phyloP scores from a whole-genome alignment of 345 rosid genomes.

The Anacardium occidentale region DNA sequence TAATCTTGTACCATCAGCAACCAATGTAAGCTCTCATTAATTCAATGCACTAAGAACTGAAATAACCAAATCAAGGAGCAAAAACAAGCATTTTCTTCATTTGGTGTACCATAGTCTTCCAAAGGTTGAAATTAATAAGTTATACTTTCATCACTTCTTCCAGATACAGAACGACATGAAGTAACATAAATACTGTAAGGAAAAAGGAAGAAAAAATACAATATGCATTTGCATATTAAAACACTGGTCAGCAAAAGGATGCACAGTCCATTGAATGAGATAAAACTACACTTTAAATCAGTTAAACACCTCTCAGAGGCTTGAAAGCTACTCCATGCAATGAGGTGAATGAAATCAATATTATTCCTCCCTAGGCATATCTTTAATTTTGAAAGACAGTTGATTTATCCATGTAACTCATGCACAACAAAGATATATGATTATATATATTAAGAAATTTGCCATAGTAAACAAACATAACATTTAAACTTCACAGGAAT shows the following conservation, averaged over 20 bases:
- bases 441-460: too few relatives aligned
- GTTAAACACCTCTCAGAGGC: too few relatives aligned
- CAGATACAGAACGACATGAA: background rate
- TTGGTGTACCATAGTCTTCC: background rate
- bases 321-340: too few relatives aligned
- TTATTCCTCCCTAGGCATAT: too few relatives aligned
- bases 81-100: background rate
- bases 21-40: background rate
- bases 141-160: background rate
- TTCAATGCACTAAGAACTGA: background rate
- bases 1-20: too few relatives aligned
- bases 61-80: background rate
- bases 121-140: background rate
- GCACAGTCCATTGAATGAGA: background rate
- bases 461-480: background rate
- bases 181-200: background rate
- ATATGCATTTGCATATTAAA: background rate
- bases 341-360: too few relatives aligned
- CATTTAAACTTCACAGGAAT: too few relatives aligned
- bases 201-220: background rate
- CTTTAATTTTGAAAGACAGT: background rate
- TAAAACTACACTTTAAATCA: too few relatives aligned
- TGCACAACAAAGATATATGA: background rate
- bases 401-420: background rate
- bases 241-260: background rate